Evolutionary conservation across 345 rosid genomes (phyloP).

Genomic region (Mercurialis annua): DNA sequence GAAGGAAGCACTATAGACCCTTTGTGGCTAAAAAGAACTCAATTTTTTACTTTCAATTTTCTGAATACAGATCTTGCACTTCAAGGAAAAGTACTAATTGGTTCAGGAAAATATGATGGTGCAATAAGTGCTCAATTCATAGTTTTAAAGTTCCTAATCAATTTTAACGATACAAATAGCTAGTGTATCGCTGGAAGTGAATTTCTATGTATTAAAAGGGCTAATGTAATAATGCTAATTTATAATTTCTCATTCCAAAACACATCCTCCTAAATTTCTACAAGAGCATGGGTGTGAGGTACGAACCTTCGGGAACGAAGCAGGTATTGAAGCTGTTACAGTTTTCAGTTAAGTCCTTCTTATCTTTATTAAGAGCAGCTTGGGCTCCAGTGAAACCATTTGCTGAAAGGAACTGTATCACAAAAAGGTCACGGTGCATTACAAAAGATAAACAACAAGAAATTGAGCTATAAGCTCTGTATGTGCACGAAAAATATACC

Average conservation of each 20-base stretch:
- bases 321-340: background rate
- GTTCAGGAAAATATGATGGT: background rate
- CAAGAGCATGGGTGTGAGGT: background rate
- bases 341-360: background rate
- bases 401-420: background rate
- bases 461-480: background rate
- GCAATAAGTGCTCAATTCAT: background rate
- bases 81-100: background rate
- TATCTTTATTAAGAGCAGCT: background rate
- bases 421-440: background rate
- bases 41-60: background rate
- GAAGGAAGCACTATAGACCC: background rate
- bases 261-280: background rate
- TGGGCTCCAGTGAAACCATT: background rate
- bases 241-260: background rate
- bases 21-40: background rate
- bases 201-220: background rate
- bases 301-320: background rate
- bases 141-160: background rate
- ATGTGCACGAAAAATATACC: background rate
- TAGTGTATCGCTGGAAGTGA: no score
- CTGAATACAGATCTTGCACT: background rate
- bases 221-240: background rate
- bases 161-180: no score
- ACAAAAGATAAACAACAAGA: background rate